Base-by-base conservation (phyloP, 192 early-diverging fungal species). In the Backusella luteola region DNA sequence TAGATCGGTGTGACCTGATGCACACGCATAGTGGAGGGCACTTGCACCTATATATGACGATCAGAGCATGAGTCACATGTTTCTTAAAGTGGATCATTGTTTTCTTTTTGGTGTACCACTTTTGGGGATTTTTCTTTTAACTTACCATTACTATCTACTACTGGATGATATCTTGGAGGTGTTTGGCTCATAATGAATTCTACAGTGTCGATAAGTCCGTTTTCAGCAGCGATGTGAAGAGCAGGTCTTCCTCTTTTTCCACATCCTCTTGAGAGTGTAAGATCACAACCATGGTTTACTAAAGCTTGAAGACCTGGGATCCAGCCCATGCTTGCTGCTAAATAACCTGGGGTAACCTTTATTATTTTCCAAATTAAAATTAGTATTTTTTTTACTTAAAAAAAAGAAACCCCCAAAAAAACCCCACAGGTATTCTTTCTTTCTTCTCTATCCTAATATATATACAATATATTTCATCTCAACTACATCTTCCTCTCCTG, bases 321-420 rank as follows among this genome's bases (percentile, higher is more conserved):
- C 78, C 78, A 84, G 41, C 79, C 76, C 42, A 80, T 66, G 19
- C 69, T 78, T 19, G 82, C 79, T 6, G 82, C 82, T 42, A 84
- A 53, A 52, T 80, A 84, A 34, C 76, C 66, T 8, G 82, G 79
- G 29, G 79, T 73, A 3, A 77, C 36, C 67, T 68, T 68, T 63
- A 63, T 63, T 63, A 29, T 26, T 63, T 63, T 63, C 9, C 56
- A 63, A 29, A 63, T 63, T 63, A 49, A 49, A 49, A n/a, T 44
- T 44, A 44, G 42, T 44, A 17, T 44, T 44, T 17, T 17, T 44
- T 44, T 44, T 3, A 11, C 9, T 12, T 39, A 9, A 44, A 44
- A 44, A 44, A 29, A 29, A 44, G 12, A 14, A 17, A 44, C 3
- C 15, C 42, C 12, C 15, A 44, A 15, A 17, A 19, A 32, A 32